Conservation (phyloP, 2,329 filamentous ascomycete genomes). For the Botryotinia calthae region DNA sequence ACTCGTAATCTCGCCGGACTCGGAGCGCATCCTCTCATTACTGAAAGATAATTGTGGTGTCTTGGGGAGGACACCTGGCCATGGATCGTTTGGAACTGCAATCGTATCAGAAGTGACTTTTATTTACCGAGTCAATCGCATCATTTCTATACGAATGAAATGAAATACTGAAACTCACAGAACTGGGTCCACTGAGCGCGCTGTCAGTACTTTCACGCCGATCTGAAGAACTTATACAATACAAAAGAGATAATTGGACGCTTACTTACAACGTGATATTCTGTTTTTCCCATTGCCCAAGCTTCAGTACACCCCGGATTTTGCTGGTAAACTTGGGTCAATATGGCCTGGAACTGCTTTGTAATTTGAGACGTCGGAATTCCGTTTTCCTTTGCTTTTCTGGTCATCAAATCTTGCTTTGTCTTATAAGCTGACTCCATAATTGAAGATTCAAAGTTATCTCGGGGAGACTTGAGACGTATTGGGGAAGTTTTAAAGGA, state of each 20-base stretch:
- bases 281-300: constrained; percentile 18
- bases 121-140: not conserved
- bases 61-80: not conserved
- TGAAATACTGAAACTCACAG: not conserved
- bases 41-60: not conserved
- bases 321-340: constrained; percentile 1
- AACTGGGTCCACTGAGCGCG: not conserved
- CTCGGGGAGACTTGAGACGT: not conserved
- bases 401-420: constrained; percentile 9
- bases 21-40: not conserved
- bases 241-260: constrained; percentile 22
- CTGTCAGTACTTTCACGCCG: not conserved
- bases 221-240: not conserved
- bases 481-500: not conserved
- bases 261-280: constrained; percentile 17
- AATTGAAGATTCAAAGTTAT: not conserved
- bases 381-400: constrained; percentile 19
- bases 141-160: not conserved
- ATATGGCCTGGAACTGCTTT: not conserved
- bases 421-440: constrained; percentile 8
- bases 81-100: constrained; percentile 3
- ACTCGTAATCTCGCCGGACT: constrained; percentile 9
- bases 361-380: constrained; percentile 6
- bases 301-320: not conserved
- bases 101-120: not conserved